These are phyloP conservation scores for Aureobasidium zeae DNA, from an alignment of 2,329 filamentous ascomycete species.

Conservation along the genomic window DNA sequence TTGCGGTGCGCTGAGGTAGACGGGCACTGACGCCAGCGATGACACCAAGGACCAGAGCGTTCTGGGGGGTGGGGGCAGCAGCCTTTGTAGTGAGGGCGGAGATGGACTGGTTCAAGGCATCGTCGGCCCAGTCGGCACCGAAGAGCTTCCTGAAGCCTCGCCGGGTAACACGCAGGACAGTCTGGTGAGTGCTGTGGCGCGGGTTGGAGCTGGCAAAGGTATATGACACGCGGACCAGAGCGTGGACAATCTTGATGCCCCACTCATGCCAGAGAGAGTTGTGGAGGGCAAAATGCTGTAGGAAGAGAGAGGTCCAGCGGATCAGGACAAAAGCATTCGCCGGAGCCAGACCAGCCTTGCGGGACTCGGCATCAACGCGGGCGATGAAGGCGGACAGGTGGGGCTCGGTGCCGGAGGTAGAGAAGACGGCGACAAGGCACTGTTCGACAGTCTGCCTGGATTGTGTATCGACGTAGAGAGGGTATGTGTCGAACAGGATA, in stretches of 20 bases:
- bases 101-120: conserved; percentile 55
- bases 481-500: conserved; percentile 77
- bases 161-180: conserved; percentile 67
- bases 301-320: conserved; percentile 77
- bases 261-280: conserved; percentile 54
- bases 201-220: conserved; percentile 60
- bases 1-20: conserved; percentile 51
- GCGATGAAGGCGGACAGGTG: conserved; percentile 56
- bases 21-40: conserved; percentile 79
- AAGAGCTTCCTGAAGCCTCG: conserved; percentile 71
- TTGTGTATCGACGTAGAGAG: conserved; percentile 73
- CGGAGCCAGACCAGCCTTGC: conserved; percentile 67
- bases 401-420: conserved; percentile 46
- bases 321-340: conserved; percentile 79
- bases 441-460: conserved; percentile 76
- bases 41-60: conserved; percentile 72
- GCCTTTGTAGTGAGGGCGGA: conserved; percentile 60
- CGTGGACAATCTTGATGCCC: conserved; percentile 55
- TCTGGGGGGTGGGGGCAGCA: conserved; percentile 53
- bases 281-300: conserved; percentile 58
- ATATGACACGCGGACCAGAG: conserved; percentile 66
- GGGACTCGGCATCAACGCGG: conserved; percentile 60
- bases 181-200: conserved; percentile 57
- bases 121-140: conserved; percentile 49
- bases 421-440: conserved; percentile 63